These are phyloP conservation scores for Solanum virginianum DNA, from an alignment of 257 asterid genomes.

Conservation along the genomic window DNA sequence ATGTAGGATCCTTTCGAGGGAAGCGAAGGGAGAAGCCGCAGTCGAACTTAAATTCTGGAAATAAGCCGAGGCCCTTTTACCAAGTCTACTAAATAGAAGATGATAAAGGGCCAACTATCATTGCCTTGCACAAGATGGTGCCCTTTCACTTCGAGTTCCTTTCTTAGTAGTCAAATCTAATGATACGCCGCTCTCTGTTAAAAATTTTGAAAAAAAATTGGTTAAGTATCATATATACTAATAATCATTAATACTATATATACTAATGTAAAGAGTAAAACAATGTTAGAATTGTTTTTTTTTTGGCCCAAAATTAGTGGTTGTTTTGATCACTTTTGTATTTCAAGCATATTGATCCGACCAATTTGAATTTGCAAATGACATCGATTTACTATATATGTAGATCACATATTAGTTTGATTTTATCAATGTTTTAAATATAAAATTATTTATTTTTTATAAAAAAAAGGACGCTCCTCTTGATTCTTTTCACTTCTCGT, in stretches of 20 bases:
- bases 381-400: too few species aligned
- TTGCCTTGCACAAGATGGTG: too few species aligned
- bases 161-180: too few species aligned
- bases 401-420: not conserved
- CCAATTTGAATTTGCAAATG: too few species aligned
- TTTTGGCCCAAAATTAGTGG: conserved; percentile 8
- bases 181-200: fast-evolving
- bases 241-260: not conserved
- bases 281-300: not conserved
- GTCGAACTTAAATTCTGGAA: too few species aligned
- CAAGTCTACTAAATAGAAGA: too few species aligned
- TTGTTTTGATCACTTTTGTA: not conserved
- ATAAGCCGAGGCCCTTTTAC: too few species aligned
- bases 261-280: conserved; percentile 6
- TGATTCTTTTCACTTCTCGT: not conserved
- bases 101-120: too few species aligned
- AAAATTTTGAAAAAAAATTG: not conserved
- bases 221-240: not conserved
- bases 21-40: too few species aligned
- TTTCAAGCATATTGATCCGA: not conserved
- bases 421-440: not conserved
- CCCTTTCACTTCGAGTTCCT: too few species aligned
- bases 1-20: fast-evolving
- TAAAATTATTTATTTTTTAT: not conserved
- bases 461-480: not conserved